Evolutionary conservation across 768 basidiomycete genomes (phyloP).

Genomic region (Collybia sordida): DNA sequence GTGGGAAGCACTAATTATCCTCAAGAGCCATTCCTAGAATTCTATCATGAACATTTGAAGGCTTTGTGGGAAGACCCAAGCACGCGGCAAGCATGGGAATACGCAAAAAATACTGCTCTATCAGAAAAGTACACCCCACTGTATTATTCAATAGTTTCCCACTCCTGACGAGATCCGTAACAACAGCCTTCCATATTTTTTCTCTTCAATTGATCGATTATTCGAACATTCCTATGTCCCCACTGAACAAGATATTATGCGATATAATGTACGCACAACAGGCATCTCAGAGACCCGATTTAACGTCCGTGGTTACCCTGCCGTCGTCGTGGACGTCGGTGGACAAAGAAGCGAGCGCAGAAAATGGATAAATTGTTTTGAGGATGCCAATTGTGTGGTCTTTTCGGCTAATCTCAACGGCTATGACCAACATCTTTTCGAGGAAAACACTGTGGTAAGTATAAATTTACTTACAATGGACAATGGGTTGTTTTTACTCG

Average conservation of each 20-base stretch:
- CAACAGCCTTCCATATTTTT: conserved; percentile 73
- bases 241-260: conserved; percentile 85
- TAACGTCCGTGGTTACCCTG: conserved; percentile 71
- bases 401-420: conserved; percentile 91
- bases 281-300: conserved; percentile 93
- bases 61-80: conserved; percentile 78
- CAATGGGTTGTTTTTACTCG: background rate
- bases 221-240: conserved; percentile 75
- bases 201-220: conserved; percentile 72
- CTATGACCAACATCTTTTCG: conserved; percentile 92
- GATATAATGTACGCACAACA: conserved; percentile 82
- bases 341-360: conserved; percentile 92
- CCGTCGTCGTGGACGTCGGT: conserved; percentile 92
- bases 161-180: background rate
- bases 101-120: conserved; percentile 89
- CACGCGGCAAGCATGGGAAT: conserved; percentile 68
- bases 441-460: conserved; percentile 86
- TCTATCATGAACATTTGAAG: conserved; percentile 66
- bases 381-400: conserved; percentile 90
- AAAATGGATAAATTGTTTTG: conserved; percentile 95
- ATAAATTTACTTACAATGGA: background rate
- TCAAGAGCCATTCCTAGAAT: conserved; percentile 71
- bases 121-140: conserved; percentile 73
- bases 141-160: conserved; percentile 4
- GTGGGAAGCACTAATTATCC: conserved; percentile 72